Evolutionary conservation across 805 yeast genomes (phyloP).

Genomic region (Yamadazyma olivae): DNA sequence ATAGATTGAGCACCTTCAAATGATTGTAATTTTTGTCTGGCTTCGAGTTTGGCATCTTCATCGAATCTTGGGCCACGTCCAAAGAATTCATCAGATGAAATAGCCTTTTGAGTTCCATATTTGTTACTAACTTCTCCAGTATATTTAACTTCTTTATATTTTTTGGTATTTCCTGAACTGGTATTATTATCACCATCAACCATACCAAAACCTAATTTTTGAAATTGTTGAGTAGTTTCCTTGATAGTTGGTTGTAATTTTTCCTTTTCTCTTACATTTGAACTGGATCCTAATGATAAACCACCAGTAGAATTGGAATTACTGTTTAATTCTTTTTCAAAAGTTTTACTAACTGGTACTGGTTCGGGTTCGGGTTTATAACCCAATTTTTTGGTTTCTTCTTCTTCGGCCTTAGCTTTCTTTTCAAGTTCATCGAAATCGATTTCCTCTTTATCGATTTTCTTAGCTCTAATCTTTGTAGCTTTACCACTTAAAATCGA

Average conservation of each 20-base stretch:
- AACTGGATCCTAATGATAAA: slow-evolving; percentile 1
- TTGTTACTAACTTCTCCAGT: slow-evolving; percentile 74
- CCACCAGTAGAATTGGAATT: slow-evolving; percentile 1
- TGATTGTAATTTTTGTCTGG: slow-evolving; percentile 71
- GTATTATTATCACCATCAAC: slow-evolving; percentile 56
- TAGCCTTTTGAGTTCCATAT: slow-evolving; percentile 88
- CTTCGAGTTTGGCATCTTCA: slow-evolving; percentile 74
- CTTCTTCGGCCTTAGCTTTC: slow-evolving; percentile 80
- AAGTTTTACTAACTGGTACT: neutral
- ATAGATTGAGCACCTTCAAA: slow-evolving; percentile 87
- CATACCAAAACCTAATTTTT: slow-evolving; percentile 91
- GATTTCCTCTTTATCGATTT: slow-evolving; percentile 43
- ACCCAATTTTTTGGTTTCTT: slow-evolving; percentile 56
- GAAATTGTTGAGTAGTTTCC: slow-evolving; percentile 64
- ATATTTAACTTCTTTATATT: slow-evolving; percentile 57
- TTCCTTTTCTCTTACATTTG: slow-evolving; percentile 11
- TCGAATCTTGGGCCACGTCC: slow-evolving; percentile 82
- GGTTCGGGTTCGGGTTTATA: slow-evolving; percentile 43
- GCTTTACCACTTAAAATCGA: slow-evolving; percentile 47
- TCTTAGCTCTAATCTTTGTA: slow-evolving; percentile 56
- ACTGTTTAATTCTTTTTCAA: slow-evolving; percentile 2
- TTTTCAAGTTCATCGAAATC: slow-evolving; percentile 64
- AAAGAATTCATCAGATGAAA: slow-evolving; percentile 92
- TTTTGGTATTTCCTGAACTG: slow-evolving; percentile 21
- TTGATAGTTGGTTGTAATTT: slow-evolving; percentile 26